Conservation (phyloP, 805 yeast genomes). For the Tetrapisispora arboricola region DNA sequence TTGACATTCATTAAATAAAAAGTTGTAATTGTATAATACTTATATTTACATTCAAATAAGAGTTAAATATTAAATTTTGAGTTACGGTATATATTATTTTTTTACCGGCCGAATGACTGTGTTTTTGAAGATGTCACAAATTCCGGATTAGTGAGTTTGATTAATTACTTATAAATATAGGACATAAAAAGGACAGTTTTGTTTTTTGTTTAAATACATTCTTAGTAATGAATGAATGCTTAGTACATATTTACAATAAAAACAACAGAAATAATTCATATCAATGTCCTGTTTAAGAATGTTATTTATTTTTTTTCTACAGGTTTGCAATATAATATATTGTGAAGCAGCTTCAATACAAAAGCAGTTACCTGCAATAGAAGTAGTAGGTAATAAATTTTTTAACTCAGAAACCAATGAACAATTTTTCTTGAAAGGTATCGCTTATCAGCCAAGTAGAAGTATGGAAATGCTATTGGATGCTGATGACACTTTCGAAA, state of each 20-base stretch:
- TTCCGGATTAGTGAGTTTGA: background rate
- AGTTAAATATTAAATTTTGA: background rate
- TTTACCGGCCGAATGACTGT: background rate
- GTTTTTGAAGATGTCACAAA: background rate
- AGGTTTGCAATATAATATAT: too few relatives aligned
- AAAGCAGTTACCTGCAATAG: slow-evolving; percentile 32
- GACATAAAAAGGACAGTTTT: too few relatives aligned
- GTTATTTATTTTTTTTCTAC: background rate
- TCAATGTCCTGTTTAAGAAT: too few relatives aligned
- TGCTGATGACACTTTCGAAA: slow-evolving; percentile 10
- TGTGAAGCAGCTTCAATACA: background rate
- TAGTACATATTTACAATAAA: background rate
- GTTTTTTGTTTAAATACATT: too few relatives aligned
- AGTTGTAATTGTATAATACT: slow-evolving; percentile 1
- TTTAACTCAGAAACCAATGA: slow-evolving; percentile 61
- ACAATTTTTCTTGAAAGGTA: slow-evolving; percentile 80
- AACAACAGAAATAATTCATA: too few relatives aligned
- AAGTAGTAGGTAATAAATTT: slow-evolving; percentile 64
- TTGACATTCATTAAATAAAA: slow-evolving; percentile 1
- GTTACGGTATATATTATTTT: background rate
- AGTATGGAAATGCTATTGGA: slow-evolving; percentile 30
- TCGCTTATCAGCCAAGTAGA: slow-evolving; percentile 70
- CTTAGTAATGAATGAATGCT: background rate
- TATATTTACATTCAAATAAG: background rate
- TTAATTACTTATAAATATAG: too few relatives aligned